A percentile compares a stretch with the other conserved stretches of the same genome.
Evolutionary conservation across 345 rosid species (phyloP).

Genomic region (Boechera divaricarpa): DNA sequence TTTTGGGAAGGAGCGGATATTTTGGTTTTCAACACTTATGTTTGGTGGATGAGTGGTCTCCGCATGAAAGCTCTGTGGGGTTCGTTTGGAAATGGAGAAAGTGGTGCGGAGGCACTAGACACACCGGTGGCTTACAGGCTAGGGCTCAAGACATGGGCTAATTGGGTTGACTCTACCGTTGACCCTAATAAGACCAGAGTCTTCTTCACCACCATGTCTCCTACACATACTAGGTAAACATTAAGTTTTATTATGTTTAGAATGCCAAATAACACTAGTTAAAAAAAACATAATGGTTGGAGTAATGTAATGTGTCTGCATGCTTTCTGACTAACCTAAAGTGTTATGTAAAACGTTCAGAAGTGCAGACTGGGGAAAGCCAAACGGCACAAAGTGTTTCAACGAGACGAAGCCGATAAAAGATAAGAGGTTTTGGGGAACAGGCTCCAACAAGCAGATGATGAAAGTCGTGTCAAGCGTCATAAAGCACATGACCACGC

Average conservation of each 20-base stretch:
- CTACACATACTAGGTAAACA: slow-evolving; percentile 74
- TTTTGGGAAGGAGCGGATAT: slow-evolving; percentile 82
- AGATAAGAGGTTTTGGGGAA: slow-evolving; percentile 73
- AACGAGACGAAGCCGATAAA: slow-evolving; percentile 78
- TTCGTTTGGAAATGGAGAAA: slow-evolving; percentile 79
- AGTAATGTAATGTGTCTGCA: background rate
- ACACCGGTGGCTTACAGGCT: slow-evolving; percentile 69
- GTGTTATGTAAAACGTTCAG: slow-evolving; percentile 46
- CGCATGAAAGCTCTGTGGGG: slow-evolving; percentile 85
- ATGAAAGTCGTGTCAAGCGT: slow-evolving; percentile 71
- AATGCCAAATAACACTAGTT: background rate
- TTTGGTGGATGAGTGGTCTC: slow-evolving; percentile 96
- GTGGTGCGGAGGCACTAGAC: slow-evolving; percentile 69
- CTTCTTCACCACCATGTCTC: slow-evolving; percentile 91
- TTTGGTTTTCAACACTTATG: slow-evolving; percentile 82
- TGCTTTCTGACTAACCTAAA: background rate
- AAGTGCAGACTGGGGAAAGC: slow-evolving; percentile 72
- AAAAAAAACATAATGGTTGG: background rate
- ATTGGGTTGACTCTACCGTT: slow-evolving; percentile 82
- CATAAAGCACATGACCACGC: slow-evolving; percentile 67
- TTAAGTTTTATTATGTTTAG: background rate
- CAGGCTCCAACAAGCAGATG: slow-evolving; percentile 58
- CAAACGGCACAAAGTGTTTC: slow-evolving; percentile 75
- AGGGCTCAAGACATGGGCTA: slow-evolving; percentile 88
- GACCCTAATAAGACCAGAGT: slow-evolving; percentile 78